Percentiles rank a stretch among this genome's conserved stretches.
These are phyloP conservation scores for Olyra latifolia DNA, from an alignment of 176 grass and related monocot species.

Conservation along the genomic window DNA sequence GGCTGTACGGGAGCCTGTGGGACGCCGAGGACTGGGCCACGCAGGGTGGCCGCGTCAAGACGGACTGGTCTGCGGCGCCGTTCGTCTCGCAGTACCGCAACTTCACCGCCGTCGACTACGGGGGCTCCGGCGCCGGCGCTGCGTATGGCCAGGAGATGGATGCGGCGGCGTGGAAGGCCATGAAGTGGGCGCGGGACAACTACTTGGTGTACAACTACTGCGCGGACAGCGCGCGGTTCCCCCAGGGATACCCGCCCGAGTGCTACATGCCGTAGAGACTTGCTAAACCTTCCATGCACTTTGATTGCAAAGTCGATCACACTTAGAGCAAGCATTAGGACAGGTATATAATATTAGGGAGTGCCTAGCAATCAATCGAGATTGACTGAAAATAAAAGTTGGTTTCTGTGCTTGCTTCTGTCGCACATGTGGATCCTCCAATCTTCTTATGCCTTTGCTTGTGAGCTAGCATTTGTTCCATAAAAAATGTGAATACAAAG, in stretches of 20 bases:
- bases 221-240: conserved; percentile 36
- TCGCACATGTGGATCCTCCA: too few species aligned
- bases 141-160: conserved; percentile 49
- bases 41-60: conserved; percentile 62
- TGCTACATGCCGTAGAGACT: conserved; percentile 47
- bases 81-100: conserved; percentile 50
- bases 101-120: conserved; percentile 35
- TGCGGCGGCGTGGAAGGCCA: conserved; percentile 32
- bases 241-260: conserved; percentile 37
- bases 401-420: too few species aligned
- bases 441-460: too few species aligned
- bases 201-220: conserved; percentile 74
- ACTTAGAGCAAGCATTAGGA: background rate
- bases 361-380: too few species aligned
- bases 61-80: conserved; percentile 56
- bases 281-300: background rate
- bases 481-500: too few species aligned
- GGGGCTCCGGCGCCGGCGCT: too few species aligned
- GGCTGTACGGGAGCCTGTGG: conserved; percentile 58
- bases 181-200: conserved; percentile 51
- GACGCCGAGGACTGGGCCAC: conserved; percentile 70
- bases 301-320: conserved; percentile 24
- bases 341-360: background rate
- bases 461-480: too few species aligned
- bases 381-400: too few species aligned